A percentile compares a stretch with the other conserved stretches of the same genome.
These are phyloP conservation scores for Hanseniaspora hatyaiensis DNA, from an alignment of 805 yeast genomes.

Conservation along the genomic window DNA sequence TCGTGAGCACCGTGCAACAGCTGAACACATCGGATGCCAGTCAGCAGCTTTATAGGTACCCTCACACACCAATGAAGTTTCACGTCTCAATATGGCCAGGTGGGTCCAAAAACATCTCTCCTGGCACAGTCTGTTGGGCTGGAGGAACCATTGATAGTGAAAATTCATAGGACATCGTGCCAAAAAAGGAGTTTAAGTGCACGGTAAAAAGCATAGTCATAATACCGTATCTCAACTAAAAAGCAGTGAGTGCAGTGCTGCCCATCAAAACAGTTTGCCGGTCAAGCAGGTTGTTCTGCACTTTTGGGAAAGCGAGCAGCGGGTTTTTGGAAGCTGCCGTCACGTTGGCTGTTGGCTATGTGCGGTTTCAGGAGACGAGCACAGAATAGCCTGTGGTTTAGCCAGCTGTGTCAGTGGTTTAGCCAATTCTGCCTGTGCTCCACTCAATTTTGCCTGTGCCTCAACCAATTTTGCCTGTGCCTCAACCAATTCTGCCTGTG, in stretches of 20 bases:
- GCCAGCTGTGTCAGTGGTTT: too few relatives aligned
- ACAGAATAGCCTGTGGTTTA: too few relatives aligned
- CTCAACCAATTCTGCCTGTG: too few relatives aligned
- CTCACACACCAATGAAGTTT: slow-evolving; percentile 66
- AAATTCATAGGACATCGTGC: slow-evolving; percentile 49
- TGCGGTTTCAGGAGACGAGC: too few relatives aligned
- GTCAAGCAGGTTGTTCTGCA: too few relatives aligned
- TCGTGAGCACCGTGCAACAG: slow-evolving; percentile 51
- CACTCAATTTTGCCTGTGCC: too few relatives aligned
- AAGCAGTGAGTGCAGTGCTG: too few relatives aligned
- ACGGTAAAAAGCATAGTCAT: slow-evolving; percentile 46
- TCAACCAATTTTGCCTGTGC: too few relatives aligned
- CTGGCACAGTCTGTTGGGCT: slow-evolving; percentile 72
- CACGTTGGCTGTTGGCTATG: too few relatives aligned
- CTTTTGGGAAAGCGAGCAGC: too few relatives aligned
- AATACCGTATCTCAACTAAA: slow-evolving; percentile 37
- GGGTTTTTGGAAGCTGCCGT: too few relatives aligned
- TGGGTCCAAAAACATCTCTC: slow-evolving; percentile 41
- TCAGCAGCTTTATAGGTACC: slow-evolving; percentile 41
- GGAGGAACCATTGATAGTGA: slow-evolving; percentile 85
- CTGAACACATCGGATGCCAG: slow-evolving; percentile 55
- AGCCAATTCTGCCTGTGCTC: too few relatives aligned
- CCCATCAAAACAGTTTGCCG: background rate
- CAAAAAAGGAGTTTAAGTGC: slow-evolving; percentile 67
- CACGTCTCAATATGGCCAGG: slow-evolving; percentile 75